Percentiles rank a stretch among this genome's conserved stretches.
phyloP scores from a whole-genome alignment of 2,329 filamentous ascomycete genomes.

The Ophiobolus disseminans region DNA sequence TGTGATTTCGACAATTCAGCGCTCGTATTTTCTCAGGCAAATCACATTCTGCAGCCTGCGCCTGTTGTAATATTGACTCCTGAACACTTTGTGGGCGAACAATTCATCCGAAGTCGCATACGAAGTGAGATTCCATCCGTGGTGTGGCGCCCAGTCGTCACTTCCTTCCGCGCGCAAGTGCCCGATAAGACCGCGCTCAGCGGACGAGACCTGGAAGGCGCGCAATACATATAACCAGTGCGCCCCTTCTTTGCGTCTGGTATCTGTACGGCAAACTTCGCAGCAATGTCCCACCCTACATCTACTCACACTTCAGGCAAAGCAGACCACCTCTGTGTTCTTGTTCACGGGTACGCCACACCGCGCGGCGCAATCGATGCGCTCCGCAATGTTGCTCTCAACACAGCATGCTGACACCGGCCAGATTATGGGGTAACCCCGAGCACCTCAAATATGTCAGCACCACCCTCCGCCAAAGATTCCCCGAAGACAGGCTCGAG shows the following conservation, averaged over 20 bases:
- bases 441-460: constrained; percentile 73
- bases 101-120: background rate
- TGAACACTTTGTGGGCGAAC: background rate
- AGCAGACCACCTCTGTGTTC: constrained; percentile 74
- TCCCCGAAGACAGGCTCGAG: constrained; percentile 69
- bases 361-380: constrained; percentile 2
- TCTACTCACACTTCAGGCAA: constrained; percentile 16
- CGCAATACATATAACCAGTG: constrained; percentile 20
- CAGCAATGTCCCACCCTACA: constrained; percentile 21
- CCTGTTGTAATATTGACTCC: background rate
- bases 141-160: constrained; percentile 4
- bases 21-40: background rate
- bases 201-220: constrained; percentile 28
- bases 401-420: constrained; percentile 17
- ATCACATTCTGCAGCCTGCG: background rate
- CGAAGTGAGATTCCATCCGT: background rate
- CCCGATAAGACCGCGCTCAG: constrained; percentile 21
- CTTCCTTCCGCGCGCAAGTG: constrained; percentile 9
- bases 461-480: constrained; percentile 66
- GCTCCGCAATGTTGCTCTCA: constrained; percentile 1
- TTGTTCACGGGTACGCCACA: constrained; percentile 72
- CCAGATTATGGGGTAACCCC: constrained; percentile 80
- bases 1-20: background rate
- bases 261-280: constrained; percentile 1
- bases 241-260: constrained; percentile 13